Evolutionary conservation across 192 early-diverging fungal species (phyloP).

Genomic region (Coemansia sp.): DNA sequence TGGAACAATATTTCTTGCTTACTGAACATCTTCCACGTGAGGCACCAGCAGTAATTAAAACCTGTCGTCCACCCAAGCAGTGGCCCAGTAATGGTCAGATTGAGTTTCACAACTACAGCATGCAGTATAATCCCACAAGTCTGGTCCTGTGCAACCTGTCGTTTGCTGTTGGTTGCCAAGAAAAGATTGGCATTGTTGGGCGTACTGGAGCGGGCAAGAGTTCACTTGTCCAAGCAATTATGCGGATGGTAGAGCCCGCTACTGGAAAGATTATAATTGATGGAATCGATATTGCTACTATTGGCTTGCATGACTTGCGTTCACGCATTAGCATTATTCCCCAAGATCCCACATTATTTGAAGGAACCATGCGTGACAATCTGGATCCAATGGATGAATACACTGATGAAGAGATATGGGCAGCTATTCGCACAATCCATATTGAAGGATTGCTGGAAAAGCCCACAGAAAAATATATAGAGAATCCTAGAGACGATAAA

Average conservation of each 20-base stretch:
- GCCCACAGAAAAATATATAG: slow-evolving; percentile 11
- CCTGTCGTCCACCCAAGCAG: slow-evolving; percentile 46
- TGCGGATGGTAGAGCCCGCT: slow-evolving; percentile 64
- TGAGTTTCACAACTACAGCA: slow-evolving; percentile 32
- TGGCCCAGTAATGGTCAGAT: slow-evolving; percentile 73
- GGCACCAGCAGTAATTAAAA: slow-evolving; percentile 58
- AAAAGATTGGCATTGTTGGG: slow-evolving; percentile 84
- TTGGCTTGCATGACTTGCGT: slow-evolving; percentile 62
- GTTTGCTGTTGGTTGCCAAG: slow-evolving; percentile 55
- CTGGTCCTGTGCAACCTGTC: slow-evolving; percentile 45
- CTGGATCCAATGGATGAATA: slow-evolving; percentile 61
- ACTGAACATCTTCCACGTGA: slow-evolving; percentile 41
- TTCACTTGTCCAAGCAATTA: slow-evolving; percentile 59
- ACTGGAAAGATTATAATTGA: slow-evolving; percentile 59
- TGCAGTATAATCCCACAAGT: slow-evolving; percentile 15
- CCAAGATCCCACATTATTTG: slow-evolving; percentile 67
- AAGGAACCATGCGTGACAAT: slow-evolving; percentile 65
- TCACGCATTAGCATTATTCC: slow-evolving; percentile 61
- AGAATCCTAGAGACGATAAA: background rate
- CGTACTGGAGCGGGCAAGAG: slow-evolving; percentile 77
- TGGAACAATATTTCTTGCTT: background rate
- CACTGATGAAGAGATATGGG: slow-evolving; percentile 65
- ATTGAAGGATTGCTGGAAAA: slow-evolving; percentile 42
- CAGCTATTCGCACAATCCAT: slow-evolving; percentile 47
- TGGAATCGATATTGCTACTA: slow-evolving; percentile 53